Percentiles rank a stretch among this genome's conserved stretches.
phyloP scores from a whole-genome alignment of 495 filamentous ascomycete species.

The Aspergillus mulundensis region DNA sequence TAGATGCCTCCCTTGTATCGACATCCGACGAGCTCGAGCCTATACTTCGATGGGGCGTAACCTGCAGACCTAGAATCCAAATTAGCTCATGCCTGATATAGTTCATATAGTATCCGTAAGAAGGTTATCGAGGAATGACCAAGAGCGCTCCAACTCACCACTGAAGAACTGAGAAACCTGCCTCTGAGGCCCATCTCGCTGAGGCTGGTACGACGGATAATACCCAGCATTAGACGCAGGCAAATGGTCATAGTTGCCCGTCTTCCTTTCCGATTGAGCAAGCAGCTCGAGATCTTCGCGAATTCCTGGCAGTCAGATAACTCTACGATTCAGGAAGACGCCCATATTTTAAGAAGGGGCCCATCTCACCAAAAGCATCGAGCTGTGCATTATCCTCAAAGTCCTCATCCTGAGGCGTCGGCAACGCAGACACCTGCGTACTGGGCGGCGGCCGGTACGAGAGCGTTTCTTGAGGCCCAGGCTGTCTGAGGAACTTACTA shows the following conservation, averaged over 20 bases:
- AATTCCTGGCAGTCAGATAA: background rate
- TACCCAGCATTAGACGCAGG: background rate
- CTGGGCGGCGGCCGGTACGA: background rate
- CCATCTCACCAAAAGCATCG: constrained; percentile 49
- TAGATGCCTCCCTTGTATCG: constrained; percentile 22
- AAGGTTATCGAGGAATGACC: background rate
- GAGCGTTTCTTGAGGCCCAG: background rate
- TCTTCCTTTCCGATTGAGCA: constrained; percentile 23
- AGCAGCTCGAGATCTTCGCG: constrained; percentile 38
- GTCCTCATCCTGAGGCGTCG: constrained; percentile 13
- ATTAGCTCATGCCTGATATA: constrained; percentile 3
- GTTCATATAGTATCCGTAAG: background rate
- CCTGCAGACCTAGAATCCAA: constrained; percentile 17
- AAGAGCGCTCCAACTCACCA: constrained; percentile 20
- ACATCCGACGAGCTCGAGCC: constrained; percentile 30
- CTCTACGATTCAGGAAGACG: background rate
- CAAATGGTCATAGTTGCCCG: background rate
- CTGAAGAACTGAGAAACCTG: constrained; percentile 30
- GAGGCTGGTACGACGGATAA: background rate
- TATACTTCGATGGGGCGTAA: constrained; percentile 20
- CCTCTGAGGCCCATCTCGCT: background rate
- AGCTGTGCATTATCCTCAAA: constrained; percentile 22
- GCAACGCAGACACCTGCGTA: background rate
- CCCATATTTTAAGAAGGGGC: background rate
- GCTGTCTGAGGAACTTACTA: constrained; percentile 3